Conservation (phyloP, 257 asterid species). For the Jasminum sambac region DNA sequence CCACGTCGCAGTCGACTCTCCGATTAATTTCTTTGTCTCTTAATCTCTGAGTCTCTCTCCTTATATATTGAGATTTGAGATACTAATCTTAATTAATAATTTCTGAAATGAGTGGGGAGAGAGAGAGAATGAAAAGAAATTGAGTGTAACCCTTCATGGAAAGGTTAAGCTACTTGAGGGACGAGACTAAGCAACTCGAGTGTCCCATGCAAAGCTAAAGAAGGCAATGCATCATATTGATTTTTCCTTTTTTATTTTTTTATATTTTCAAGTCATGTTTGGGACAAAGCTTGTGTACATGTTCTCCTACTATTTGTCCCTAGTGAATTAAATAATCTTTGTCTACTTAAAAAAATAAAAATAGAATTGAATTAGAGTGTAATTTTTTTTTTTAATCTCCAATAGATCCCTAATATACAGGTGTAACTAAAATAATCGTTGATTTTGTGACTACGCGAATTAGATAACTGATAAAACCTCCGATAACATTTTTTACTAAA, state of each 20-base stretch:
- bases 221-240: constrained; percentile 29
- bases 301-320: constrained; percentile 22
- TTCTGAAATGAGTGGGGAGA: not conserved
- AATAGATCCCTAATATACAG: too few relatives aligned
- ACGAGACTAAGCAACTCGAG: constrained; percentile 77
- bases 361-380: too few relatives aligned
- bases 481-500: too few relatives aligned
- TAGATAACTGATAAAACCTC: too few relatives aligned
- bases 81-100: not conserved
- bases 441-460: too few relatives aligned
- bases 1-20: not conserved
- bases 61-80: constrained; percentile 32
- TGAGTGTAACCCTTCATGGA: constrained; percentile 56
- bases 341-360: too few relatives aligned
- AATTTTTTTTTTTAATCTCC: too few relatives aligned
- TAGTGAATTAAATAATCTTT: not conserved
- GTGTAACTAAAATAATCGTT: too few relatives aligned
- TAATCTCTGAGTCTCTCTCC: not conserved
- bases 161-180: constrained; percentile 56
- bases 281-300: constrained; percentile 17
- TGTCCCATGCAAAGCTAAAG: constrained; percentile 53
- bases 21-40: constrained; percentile 4
- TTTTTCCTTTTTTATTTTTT: not conserved
- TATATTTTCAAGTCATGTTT: not conserved
- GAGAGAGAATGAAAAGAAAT: constrained; percentile 26